Evolutionary conservation across 768 basidiomycete genomes (phyloP).

Genomic region (Phylloporus arenicola): DNA sequence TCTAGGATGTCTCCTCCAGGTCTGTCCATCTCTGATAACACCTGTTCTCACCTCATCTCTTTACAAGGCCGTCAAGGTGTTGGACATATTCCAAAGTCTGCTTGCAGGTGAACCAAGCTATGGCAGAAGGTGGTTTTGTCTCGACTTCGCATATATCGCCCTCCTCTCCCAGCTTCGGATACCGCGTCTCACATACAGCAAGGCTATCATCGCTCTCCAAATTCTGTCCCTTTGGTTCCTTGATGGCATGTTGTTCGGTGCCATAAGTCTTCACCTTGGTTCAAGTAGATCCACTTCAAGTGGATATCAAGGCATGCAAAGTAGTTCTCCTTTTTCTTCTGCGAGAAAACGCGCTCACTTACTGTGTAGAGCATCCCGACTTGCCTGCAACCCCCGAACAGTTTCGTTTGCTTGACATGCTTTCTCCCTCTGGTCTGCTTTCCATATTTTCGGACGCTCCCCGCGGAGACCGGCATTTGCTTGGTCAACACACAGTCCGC

Average conservation of each 20-base stretch:
- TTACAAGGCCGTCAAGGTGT: slow-evolving; percentile 64
- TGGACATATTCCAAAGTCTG: slow-evolving; percentile 59
- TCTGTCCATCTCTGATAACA: slow-evolving; percentile 22
- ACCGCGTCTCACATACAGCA: slow-evolving; percentile 66
- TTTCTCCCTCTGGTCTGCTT: slow-evolving; percentile 49
- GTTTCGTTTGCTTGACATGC: slow-evolving; percentile 44
- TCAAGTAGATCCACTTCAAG: slow-evolving; percentile 10
- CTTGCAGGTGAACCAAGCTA: slow-evolving; percentile 41
- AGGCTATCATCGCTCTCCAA: slow-evolving; percentile 57
- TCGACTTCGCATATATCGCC: slow-evolving; percentile 58
- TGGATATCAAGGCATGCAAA: slow-evolving; percentile 24
- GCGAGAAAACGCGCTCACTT: slow-evolving; percentile 2
- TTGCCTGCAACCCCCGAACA: slow-evolving; percentile 41
- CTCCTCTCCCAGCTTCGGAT: slow-evolving; percentile 62
- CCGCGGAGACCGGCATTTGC: slow-evolving; percentile 53
- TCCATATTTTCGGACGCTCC: slow-evolving; percentile 32
- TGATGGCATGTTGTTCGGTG: slow-evolving; percentile 69
- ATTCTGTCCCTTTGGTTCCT: slow-evolving; percentile 56
- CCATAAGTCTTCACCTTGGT: slow-evolving; percentile 53
- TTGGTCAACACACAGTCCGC: slow-evolving; percentile 86
- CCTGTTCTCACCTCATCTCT: not conserved
- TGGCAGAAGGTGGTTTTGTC: slow-evolving; percentile 67
- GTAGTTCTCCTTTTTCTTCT: slow-evolving; percentile 20
- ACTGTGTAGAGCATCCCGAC: slow-evolving; percentile 29
- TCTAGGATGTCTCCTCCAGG: slow-evolving; percentile 73